Percentiles rank a stretch among this genome's conserved stretches.
Evolutionary conservation across 2,329 filamentous ascomycete species (phyloP).

Genomic region (Metarhizium rileyi): DNA sequence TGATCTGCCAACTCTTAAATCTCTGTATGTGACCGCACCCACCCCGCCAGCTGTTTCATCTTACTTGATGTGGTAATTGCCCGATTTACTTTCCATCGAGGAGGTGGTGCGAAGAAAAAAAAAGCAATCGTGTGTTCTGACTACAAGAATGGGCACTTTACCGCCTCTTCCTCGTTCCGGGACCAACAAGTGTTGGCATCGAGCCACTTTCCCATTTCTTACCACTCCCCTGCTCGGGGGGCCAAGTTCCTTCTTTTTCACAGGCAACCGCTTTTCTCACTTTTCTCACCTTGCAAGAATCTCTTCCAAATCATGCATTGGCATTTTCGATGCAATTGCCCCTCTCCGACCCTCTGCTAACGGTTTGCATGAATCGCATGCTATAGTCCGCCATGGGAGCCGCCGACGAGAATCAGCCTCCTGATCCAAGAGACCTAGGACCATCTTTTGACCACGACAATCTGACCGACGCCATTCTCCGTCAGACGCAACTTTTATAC

Average conservation of each 20-base stretch:
- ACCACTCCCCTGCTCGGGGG: neutral
- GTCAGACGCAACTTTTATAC: conserved; percentile 40
- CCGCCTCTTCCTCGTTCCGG: neutral
- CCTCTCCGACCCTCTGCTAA: neutral
- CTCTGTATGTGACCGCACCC: conserved; percentile 13
- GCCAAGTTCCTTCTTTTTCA: neutral
- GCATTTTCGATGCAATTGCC: neutral
- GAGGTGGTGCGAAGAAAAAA: neutral
- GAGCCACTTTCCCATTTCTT: neutral
- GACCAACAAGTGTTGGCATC: neutral
- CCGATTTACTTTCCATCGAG: neutral
- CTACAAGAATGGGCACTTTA: neutral
- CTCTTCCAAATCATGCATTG: neutral
- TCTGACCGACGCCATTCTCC: conserved; percentile 33
- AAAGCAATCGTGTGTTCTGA: neutral
- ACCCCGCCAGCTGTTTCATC: neutral
- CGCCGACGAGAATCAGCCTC: conserved; percentile 22
- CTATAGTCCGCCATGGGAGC: conserved; percentile 25
- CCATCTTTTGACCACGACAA: conserved; percentile 14
- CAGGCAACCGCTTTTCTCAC: neutral
- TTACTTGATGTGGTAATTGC: neutral
- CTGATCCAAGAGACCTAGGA: conserved; percentile 14
- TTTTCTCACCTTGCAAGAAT: neutral
- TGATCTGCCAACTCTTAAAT: conserved; percentile 17
- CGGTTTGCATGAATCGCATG: neutral